phyloP scores from a whole-genome alignment of 192 early-diverging fungal species.

The Coemansia sp. region DNA sequence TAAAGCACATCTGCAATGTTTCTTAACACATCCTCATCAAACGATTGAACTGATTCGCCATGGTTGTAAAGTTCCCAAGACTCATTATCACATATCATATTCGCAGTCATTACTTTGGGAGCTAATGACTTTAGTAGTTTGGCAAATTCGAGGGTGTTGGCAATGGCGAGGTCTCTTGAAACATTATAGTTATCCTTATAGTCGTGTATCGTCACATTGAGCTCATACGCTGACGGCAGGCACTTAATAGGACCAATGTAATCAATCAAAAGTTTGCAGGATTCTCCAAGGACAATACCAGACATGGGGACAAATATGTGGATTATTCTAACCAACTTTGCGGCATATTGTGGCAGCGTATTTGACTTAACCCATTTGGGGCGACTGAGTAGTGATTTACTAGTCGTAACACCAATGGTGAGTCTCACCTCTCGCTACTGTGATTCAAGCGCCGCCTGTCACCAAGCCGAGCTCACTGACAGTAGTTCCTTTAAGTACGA shows the following conservation, averaged over 20 bases:
- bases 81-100: background rate
- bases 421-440: too few relatives aligned
- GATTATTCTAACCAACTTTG: background rate
- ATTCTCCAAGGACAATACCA: background rate
- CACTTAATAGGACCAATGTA: too few relatives aligned
- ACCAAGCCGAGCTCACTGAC: too few relatives aligned
- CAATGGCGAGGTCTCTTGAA: background rate
- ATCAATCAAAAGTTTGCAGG: background rate
- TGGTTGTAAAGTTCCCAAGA: background rate
- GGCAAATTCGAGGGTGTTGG: background rate
- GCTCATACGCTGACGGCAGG: too few relatives aligned
- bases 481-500: too few relatives aligned
- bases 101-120: background rate
- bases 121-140: background rate
- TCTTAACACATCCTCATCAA: background rate
- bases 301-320: background rate
- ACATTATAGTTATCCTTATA: background rate
- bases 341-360: background rate
- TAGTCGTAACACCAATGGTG: too few relatives aligned
- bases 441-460: too few relatives aligned
- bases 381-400: too few relatives aligned
- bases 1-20: background rate
- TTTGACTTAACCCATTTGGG: too few relatives aligned
- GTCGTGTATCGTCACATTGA: background rate
- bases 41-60: too few relatives aligned